Percentiles rank a stretch among this genome's conserved stretches.
Conservation (phyloP, 768 basidiomycete genomes). For the Hortiboletus campestris region DNA sequence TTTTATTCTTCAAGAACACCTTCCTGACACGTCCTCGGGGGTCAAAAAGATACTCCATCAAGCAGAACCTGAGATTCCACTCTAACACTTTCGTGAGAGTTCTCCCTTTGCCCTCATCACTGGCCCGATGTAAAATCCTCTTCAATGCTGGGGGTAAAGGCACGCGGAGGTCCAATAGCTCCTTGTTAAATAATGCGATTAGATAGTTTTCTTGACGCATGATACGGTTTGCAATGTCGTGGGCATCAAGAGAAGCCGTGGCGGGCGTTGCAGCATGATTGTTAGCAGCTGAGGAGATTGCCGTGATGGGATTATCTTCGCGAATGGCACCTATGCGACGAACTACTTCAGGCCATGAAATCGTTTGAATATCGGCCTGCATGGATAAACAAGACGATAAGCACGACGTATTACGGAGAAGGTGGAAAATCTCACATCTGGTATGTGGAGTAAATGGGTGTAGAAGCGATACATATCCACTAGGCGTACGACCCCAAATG, state of each 20-base stretch:
- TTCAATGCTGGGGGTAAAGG: constrained; percentile 67
- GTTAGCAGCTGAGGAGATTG: constrained; percentile 62
- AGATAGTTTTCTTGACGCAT: constrained; percentile 98
- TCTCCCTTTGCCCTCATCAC: constrained; percentile 62
- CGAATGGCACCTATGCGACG: constrained; percentile 85
- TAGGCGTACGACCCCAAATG: constrained; percentile 70
- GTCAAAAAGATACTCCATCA: constrained; percentile 95
- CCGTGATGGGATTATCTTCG: constrained; percentile 90
- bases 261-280: constrained; percentile 57
- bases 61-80: constrained; percentile 95
- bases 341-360: constrained; percentile 95
- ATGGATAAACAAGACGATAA: constrained; percentile 12
- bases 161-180: constrained; percentile 82
- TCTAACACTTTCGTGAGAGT: constrained; percentile 88
- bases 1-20: constrained; percentile 86
- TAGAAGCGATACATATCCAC: constrained; percentile 96
- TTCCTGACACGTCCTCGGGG: constrained; percentile 85
- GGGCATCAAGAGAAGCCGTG: constrained; percentile 90
- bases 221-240: constrained; percentile 97
- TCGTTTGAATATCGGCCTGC: constrained; percentile 97
- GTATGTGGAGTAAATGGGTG: constrained; percentile 88
- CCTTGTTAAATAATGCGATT: constrained; percentile 97
- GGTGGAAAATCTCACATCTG: constrained; percentile 63
- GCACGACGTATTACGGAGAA: background rate
- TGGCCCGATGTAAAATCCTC: constrained; percentile 46